Conservation (phyloP, 2,329 filamentous ascomycete genomes). For the Fusarium oligoseptatum region DNA sequence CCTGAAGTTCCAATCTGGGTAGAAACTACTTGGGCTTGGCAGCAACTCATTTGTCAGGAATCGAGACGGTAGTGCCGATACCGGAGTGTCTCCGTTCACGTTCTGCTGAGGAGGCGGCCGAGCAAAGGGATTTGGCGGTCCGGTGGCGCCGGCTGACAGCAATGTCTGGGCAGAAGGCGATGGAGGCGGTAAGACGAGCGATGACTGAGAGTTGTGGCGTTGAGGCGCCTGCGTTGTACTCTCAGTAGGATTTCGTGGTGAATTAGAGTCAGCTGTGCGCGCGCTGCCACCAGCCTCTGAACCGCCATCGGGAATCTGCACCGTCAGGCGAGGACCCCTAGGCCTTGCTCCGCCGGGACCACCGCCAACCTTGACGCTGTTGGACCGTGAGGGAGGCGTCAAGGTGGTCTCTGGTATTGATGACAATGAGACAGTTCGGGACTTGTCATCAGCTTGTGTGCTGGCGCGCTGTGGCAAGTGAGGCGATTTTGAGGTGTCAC, state of each 20-base stretch:
- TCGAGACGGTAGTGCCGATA: conserved; percentile 92
- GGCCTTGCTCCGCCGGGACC: conserved; percentile 77
- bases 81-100: conserved; percentile 74
- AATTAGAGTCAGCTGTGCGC: conserved; percentile 75
- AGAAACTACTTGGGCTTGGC: conserved; percentile 92
- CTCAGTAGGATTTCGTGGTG: conserved; percentile 71
- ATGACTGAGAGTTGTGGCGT: conserved; percentile 69
- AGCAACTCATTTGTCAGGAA: conserved; percentile 91
- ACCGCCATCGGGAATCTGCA: conserved; percentile 93
- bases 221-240: conserved; percentile 67
- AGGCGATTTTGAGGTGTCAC: conserved; percentile 65
- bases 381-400: conserved; percentile 81
- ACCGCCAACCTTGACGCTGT: conserved; percentile 73
- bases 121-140: conserved; percentile 95
- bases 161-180: conserved; percentile 90
- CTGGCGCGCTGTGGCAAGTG: conserved; percentile 65
- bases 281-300: conserved; percentile 79
- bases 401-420: conserved; percentile 75
- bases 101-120: conserved; percentile 82
- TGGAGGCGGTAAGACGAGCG: conserved; percentile 89
- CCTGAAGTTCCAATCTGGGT: conserved; percentile 88
- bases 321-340: conserved; percentile 82
- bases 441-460: conserved; percentile 61
- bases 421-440: conserved; percentile 67
- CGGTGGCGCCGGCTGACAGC: conserved; percentile 89